Evolutionary conservation across 257 asterid species (phyloP).

Genomic region (Leonotis leonurus): DNA sequence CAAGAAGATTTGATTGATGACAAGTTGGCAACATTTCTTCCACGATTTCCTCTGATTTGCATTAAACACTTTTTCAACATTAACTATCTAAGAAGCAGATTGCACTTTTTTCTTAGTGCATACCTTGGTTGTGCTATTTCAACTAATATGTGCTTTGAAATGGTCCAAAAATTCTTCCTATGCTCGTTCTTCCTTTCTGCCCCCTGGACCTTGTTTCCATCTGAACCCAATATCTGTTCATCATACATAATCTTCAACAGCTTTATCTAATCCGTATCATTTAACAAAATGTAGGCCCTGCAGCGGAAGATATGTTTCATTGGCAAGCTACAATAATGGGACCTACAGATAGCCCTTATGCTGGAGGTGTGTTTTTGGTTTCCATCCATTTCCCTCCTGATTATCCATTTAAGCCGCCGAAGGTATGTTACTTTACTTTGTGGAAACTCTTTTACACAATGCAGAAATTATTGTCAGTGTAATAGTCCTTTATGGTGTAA

Average conservation of each 20-base stretch:
- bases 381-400: conserved; percentile 36
- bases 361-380: conserved; percentile 36
- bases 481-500: too few relatives aligned
- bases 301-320: conserved; percentile 38
- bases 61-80: too few relatives aligned
- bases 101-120: background rate
- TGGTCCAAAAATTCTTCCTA: too few relatives aligned
- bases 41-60: too few relatives aligned
- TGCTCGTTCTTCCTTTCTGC: background rate
- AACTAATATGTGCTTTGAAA: too few relatives aligned
- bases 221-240: background rate
- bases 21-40: too few relatives aligned
- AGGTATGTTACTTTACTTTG: conserved; percentile 16
- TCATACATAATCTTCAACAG: background rate
- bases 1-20: background rate
- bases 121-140: too few relatives aligned
- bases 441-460: background rate
- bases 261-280: background rate
- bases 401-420: conserved; percentile 37
- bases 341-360: conserved; percentile 33
- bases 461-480: background rate
- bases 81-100: background rate
- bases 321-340: conserved; percentile 41
- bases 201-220: too few relatives aligned
- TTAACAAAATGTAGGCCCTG: conserved; percentile 26